phyloP scores from a whole-genome alignment of 768 basidiomycete genomes.

The Chalciporus sphaerocephalus region DNA sequence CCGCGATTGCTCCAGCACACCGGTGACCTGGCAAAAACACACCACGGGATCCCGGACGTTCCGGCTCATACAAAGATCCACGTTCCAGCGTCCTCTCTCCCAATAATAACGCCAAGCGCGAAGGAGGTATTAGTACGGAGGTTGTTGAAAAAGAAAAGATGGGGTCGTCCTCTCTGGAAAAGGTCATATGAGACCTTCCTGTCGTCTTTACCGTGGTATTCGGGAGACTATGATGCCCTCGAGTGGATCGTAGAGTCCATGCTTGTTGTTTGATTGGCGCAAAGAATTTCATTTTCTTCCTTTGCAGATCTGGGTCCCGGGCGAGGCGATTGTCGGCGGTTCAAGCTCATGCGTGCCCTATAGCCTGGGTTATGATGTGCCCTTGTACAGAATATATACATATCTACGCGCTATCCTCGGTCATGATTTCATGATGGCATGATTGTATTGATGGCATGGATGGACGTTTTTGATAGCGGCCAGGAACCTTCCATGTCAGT shows the following conservation, averaged over 20 bases:
- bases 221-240: slow-evolving; percentile 7
- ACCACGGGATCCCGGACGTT: slow-evolving; percentile 13
- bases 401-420: neutral
- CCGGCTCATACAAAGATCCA: slow-evolving; percentile 10
- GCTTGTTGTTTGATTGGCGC: slow-evolving; percentile 20
- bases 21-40: neutral
- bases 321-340: slow-evolving; percentile 27
- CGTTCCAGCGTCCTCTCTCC: slow-evolving; percentile 19
- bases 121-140: slow-evolving; percentile 3
- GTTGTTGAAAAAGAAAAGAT: neutral
- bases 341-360: slow-evolving; percentile 18
- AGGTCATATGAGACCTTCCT: slow-evolving; percentile 17
- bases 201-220: slow-evolving; percentile 20
- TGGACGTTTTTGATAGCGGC: no score
- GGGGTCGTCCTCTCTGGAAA: slow-evolving; percentile 10
- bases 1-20: neutral
- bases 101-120: slow-evolving; percentile 5
- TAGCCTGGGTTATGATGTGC: slow-evolving; percentile 17
- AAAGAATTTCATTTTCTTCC: slow-evolving; percentile 15
- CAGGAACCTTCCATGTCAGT: slow-evolving; percentile 5
- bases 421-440: no score
- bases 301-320: slow-evolving; percentile 26
- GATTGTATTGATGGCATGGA: no score
- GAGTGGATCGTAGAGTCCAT: neutral
- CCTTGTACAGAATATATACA: slow-evolving; percentile 1